Evolutionary conservation across 2,329 filamentous ascomycete genomes (phyloP).

Genomic region (Elsinoe arachidis): DNA sequence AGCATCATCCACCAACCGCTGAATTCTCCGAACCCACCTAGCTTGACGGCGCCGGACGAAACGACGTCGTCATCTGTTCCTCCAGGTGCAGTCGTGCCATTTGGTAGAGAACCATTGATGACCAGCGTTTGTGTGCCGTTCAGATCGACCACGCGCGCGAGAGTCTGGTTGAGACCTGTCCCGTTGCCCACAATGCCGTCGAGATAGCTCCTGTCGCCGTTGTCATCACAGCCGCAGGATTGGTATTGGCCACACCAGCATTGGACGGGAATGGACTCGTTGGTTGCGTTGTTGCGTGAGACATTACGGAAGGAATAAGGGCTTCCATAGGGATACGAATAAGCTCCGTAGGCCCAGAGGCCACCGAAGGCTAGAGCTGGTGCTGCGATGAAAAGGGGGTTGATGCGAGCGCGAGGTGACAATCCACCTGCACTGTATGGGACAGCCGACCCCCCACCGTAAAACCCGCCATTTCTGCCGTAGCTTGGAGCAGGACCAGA

Average conservation of each 20-base stretch:
- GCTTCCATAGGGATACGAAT: slow-evolving; percentile 52
- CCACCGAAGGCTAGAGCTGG: slow-evolving; percentile 49
- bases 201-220: slow-evolving; percentile 51
- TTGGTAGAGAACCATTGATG: slow-evolving; percentile 65
- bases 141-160: slow-evolving; percentile 54
- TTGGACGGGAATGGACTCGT: slow-evolving; percentile 52
- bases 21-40: slow-evolving; percentile 22
- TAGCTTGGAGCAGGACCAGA: slow-evolving; percentile 50
- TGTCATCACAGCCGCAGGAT: slow-evolving; percentile 62
- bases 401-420: slow-evolving; percentile 42
- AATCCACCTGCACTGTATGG: slow-evolving; percentile 53
- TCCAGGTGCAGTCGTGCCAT: slow-evolving; percentile 36
- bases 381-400: slow-evolving; percentile 45
- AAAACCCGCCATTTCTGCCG: slow-evolving; percentile 54
- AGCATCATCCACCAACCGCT: slow-evolving; percentile 33
- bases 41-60: slow-evolving; percentile 13
- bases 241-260: slow-evolving; percentile 53
- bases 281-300: slow-evolving; percentile 37
- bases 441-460: slow-evolving; percentile 58
- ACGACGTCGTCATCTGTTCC: slow-evolving; percentile 26
- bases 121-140: slow-evolving; percentile 57
- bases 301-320: slow-evolving; percentile 46
- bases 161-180: slow-evolving; percentile 54
- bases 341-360: slow-evolving; percentile 55
- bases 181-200: slow-evolving; percentile 49